phyloP scores from a whole-genome alignment of 1,284 basidiomycete species.

The Schizopora paradoxa region DNA sequence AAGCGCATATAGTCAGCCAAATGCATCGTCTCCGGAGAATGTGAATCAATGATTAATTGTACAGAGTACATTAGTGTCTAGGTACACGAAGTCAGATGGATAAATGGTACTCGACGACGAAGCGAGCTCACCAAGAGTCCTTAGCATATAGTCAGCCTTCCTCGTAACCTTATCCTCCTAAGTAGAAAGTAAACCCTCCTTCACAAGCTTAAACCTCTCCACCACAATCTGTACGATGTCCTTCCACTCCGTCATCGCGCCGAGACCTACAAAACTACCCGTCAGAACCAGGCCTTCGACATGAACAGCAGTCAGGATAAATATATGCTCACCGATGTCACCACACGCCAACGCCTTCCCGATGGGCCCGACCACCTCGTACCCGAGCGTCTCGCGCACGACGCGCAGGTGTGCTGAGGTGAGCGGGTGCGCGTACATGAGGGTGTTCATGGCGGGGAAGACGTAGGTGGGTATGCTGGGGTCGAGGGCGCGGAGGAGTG shows the following conservation, averaged over 20 bases:
- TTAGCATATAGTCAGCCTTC: no score
- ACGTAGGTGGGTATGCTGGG: constrained; percentile 80
- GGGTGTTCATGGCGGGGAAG: constrained; percentile 98
- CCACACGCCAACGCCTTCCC: constrained; percentile 88
- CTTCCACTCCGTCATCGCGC: constrained; percentile 91
- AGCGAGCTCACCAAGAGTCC: no score
- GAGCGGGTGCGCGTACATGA: constrained; percentile 95
- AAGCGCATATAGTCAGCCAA: no score
- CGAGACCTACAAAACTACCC: constrained; percentile 61
- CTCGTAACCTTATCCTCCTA: not conserved
- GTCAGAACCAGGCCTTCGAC: constrained; percentile 1
- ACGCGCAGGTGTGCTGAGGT: constrained; percentile 76
- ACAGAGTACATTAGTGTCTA: no score
- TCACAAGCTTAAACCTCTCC: constrained; percentile 42
- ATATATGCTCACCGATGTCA: constrained; percentile 64
- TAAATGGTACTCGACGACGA: no score
- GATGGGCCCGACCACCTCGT: constrained; percentile 81
- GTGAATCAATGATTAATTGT: no score
- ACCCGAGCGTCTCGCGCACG: constrained; percentile 70
- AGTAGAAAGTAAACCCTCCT: not conserved
- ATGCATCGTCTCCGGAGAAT: no score
- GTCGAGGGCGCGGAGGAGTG: constrained; percentile 80
- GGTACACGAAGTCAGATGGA: no score
- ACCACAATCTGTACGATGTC: constrained; percentile 73
- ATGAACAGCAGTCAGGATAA: not conserved